A percentile compares a stretch with the other conserved stretches of the same genome.
phyloP scores from a whole-genome alignment of 805 yeast species.

The Schwanniomyces pseudopolymorphus region DNA sequence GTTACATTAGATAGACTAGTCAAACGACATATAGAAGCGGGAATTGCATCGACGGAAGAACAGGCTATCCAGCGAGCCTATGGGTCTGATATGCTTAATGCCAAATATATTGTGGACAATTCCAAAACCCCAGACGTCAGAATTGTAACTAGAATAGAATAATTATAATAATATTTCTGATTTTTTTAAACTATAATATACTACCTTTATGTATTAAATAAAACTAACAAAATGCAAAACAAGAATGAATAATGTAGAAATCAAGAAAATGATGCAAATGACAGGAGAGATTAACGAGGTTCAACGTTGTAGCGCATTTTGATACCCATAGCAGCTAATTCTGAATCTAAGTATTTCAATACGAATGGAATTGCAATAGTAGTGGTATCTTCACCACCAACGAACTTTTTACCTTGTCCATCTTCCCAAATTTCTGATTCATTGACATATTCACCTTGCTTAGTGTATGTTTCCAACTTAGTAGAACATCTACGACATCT shows the following conservation, averaged over 20 bases:
- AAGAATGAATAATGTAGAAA: background rate
- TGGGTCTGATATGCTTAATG: constrained; percentile 66
- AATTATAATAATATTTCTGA: background rate
- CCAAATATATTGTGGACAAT: constrained; percentile 33
- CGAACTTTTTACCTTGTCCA: constrained; percentile 87
- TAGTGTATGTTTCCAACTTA: constrained; percentile 57
- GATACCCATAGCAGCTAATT: constrained; percentile 97
- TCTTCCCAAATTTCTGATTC: constrained; percentile 93
- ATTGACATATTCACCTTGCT: constrained; percentile 49
- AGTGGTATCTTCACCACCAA: constrained; percentile 92
- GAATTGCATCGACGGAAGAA: constrained; percentile 45
- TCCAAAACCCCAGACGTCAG: constrained; percentile 16
- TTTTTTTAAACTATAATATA: background rate
- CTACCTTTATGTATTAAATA: background rate
- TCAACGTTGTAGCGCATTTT: constrained; percentile 85
- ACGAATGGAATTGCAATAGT: constrained; percentile 97
- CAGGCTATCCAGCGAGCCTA: constrained; percentile 54
- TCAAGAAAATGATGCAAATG: constrained; percentile 4
- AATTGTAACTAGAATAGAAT: constrained; percentile 9
- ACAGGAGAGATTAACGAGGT: constrained; percentile 36
- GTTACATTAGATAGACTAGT: constrained; percentile 60
- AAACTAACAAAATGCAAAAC: constrained; percentile 3
- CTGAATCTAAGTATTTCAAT: constrained; percentile 90
- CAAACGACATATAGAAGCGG: constrained; percentile 61
- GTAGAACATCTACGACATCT: constrained; percentile 92